Base-by-base conservation (phyloP, 768 basidiomycete genomes). In the Floccularia luteovirens region DNA sequence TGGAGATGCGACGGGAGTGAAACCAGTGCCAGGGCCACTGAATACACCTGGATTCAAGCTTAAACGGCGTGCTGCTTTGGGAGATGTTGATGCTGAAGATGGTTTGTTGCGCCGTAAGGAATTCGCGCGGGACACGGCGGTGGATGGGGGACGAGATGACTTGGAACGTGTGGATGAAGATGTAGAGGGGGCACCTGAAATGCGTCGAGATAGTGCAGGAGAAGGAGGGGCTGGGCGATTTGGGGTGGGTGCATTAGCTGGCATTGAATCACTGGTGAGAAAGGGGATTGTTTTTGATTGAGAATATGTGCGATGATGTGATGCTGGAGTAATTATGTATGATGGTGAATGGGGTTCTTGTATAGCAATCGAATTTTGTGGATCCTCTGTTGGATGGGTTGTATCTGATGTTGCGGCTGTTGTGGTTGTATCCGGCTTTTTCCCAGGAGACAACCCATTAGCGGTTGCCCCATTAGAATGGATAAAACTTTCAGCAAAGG, bases 201-300 rank as follows among this genome's bases (percentile, higher is more conserved):
- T 47, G 19, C 69, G 63, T 24, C 75, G 69, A 0, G 75, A 76
- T 3, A 65, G 41, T 0, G 66, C 73, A 12, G 79, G 79, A 1
- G 77, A 80, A 3, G 73, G 73, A 0, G 80, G 79, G 0, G 79
- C 79, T 24, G 77, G 78, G 3, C 79, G 74, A 0, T 68, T 69
- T 10, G 71, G 69, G 0, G 63, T 63, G 45, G 64, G 71, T 50
- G 14, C 27, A 14, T 8, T 14, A 14, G 8, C 27, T 8, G 10
- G 10, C 8, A 33, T 45, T 46, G 17, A 57, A 38, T 1, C 44
- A 44, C 2, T 48, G 46, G 43, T 47, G 25, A 28, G 27, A 38
- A 6, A 40, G 17, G 40, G 39, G n/a, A 39, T 23, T 30, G 41
- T 25, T 43, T 36, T 39, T 10, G 43, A 36, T 17, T 27, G 32